Conservation (phyloP, 345 rosid genomes). For the Fremontodendron californicum region DNA sequence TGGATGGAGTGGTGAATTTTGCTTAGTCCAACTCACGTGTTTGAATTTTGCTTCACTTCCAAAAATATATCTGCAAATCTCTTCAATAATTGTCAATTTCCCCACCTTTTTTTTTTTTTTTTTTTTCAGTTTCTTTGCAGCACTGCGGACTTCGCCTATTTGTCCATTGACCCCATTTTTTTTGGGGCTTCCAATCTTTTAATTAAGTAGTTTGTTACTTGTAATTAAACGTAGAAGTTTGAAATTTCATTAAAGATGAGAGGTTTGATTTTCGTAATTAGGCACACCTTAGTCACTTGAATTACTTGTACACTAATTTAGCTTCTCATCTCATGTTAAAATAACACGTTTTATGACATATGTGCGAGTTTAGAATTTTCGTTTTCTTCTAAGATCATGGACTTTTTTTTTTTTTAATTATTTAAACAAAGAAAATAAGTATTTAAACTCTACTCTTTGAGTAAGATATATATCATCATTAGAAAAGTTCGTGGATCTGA, state of each 20-base stretch:
- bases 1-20: no score
- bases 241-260: not conserved
- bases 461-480: no score
- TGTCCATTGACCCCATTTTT: no score
- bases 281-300: not conserved
- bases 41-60: not conserved
- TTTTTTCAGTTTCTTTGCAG: not conserved
- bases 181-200: not conserved
- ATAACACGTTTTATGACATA: no score
- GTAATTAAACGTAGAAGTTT: not conserved
- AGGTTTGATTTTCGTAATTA: no score
- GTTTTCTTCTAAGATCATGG: no score
- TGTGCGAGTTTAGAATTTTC: no score
- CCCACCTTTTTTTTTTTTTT: not conserved
- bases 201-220: not conserved
- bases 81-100: not conserved
- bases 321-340: not conserved
- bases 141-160: not conserved
- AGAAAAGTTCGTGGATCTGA: no score
- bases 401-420: no score
- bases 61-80: not conserved
- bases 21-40: conserved; percentile 5
- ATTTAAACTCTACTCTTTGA: no score
- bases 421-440: no score
- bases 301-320: not conserved